These are phyloP conservation scores for Nicotiana noctiflora DNA, from an alignment of 257 asterid species.

Conservation along the genomic window DNA sequence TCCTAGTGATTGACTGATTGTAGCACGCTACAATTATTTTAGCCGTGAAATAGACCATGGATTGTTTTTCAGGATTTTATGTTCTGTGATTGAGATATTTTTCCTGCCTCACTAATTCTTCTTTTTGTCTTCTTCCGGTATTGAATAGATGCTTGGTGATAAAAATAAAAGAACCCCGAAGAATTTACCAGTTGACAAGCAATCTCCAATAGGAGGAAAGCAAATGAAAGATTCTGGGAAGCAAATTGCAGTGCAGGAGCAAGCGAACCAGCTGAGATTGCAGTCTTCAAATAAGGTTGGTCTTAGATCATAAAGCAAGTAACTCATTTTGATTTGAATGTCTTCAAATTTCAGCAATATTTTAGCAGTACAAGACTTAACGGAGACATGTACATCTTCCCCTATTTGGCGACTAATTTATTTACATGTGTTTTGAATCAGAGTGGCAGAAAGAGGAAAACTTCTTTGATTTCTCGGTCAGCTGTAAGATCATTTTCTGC, in stretches of 20 bases:
- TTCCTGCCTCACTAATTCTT: background rate
- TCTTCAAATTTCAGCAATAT: background rate
- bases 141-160: background rate
- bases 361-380: background rate
- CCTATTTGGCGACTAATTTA: background rate
- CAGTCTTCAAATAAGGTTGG: background rate
- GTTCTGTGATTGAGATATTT: background rate
- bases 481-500: constrained; percentile 2
- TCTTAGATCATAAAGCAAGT: background rate
- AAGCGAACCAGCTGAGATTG: background rate
- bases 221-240: background rate
- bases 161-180: background rate
- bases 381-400: background rate
- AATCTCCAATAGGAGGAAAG: background rate
- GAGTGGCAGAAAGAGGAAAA: background rate
- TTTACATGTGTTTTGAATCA: background rate
- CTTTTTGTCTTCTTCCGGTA: background rate
- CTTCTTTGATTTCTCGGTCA: background rate
- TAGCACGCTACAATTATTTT: background rate
- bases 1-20: background rate
- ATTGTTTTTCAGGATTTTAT: background rate
- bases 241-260: background rate
- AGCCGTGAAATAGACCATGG: background rate
- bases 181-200: background rate
- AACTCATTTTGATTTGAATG: background rate